Evolutionary conservation across 768 basidiomycete genomes (phyloP), one percentile per base, ranked within the genome.

Genomic region (Clavulina sp.): DNA sequence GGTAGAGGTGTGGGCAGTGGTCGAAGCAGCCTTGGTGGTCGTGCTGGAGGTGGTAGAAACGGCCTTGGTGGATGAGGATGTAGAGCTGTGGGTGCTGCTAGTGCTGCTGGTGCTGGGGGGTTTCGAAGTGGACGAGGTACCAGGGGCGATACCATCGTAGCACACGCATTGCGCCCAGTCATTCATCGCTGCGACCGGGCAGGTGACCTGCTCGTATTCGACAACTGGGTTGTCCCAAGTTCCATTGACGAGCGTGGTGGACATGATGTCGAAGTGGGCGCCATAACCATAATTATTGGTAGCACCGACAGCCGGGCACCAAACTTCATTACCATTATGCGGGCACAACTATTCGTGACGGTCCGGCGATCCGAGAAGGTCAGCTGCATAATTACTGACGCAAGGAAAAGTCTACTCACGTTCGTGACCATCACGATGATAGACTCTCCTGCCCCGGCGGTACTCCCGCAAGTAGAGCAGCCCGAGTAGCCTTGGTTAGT

Each of bases 221-320:
- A 49, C 48, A 23, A 49, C 48, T 9, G 48, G 28, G 29, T 49
- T 38, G 21, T 38, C 36, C 21, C 13, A 21, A 21, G 36, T n/a
- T n/a, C n/a, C 36, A 38, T 13, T 38, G 36, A 38, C 13, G 21
- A 38, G 13, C 36, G 21, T 38, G 36, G 21, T 38, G 33, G 28
- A 29, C 48, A 49, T 49, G 33, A 49, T 49, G 29, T 49, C 48
- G 21, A 49, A 49, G 48, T 49, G 48, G 7, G 48, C 48, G 21
- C 29, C 29, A 19, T 29, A 49, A 6, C 48, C 48, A 21, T 49
- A 49, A 23, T 31, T 21, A 32, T 49, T 49, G 6, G n/a, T 36
- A 32, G 29, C 48, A 19, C 48, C 48, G 7, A 36, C 30, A 32
- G 16, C 23, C 30, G 48, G 48, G 31, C 48, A 49, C 48, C 48